Evolutionary conservation across 352 stramenopile genomes (phyloP).

Genomic region (Pythium insidiosum): DNA sequence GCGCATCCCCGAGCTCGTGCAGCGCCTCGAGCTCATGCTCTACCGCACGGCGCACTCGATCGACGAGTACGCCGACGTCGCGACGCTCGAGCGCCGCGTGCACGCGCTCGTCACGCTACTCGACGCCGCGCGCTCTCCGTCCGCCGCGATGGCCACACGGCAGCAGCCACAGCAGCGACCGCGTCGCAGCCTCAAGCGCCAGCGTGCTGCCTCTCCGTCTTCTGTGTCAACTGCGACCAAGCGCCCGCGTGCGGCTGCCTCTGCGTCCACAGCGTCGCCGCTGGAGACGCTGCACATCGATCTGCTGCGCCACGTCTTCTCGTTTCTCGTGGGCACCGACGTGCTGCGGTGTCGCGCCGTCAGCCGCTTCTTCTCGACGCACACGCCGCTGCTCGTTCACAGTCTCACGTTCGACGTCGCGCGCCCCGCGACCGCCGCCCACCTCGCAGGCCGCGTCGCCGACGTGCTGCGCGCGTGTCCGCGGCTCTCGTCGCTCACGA

Average conservation of each 20-base stretch:
- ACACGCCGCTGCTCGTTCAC: constrained; percentile 34
- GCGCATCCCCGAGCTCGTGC: constrained; percentile 40
- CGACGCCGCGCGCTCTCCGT: constrained; percentile 18
- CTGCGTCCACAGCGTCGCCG: constrained; percentile 4
- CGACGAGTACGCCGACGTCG: constrained; percentile 52
- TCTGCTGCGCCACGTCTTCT: constrained; percentile 43
- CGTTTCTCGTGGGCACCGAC: constrained; percentile 42
- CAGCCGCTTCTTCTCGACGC: constrained; percentile 38
- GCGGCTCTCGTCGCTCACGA: constrained; percentile 29
- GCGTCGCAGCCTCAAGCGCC: too few relatives aligned
- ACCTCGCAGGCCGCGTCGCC: constrained; percentile 8
- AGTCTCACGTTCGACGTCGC: constrained; percentile 33
- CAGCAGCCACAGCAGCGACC: constrained; percentile 7
- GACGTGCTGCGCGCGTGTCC: constrained; percentile 28
- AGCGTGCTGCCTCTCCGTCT: background rate
- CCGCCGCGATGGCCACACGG: background rate
- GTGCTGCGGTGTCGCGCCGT: constrained; percentile 31
- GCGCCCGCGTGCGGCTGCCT: background rate
- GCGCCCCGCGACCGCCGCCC: constrained; percentile 1
- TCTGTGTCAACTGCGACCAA: background rate
- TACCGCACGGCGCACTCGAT: constrained; percentile 60
- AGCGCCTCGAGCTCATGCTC: constrained; percentile 71
- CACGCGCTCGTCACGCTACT: constrained; percentile 66
- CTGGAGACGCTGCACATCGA: constrained; percentile 50
- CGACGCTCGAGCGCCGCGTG: constrained; percentile 57